A percentile compares a stretch with the other conserved stretches of the same genome.
These are phyloP conservation scores for Emergomyces pasteurianus DNA, from an alignment of 2,329 filamentous ascomycete genomes.

Conservation along the genomic window DNA sequence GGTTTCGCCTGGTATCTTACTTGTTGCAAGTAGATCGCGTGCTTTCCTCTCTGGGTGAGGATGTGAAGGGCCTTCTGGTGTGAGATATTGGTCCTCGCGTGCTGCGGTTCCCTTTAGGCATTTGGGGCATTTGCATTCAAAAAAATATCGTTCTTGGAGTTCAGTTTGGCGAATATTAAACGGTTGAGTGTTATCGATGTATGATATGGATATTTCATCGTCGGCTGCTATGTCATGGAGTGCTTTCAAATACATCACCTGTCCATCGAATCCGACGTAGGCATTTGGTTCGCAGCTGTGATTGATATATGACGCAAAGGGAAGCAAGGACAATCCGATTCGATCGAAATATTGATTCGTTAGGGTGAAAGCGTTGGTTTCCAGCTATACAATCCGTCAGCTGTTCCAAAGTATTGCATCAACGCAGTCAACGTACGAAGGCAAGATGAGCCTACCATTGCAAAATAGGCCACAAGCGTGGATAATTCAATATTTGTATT, in stretches of 20 bases:
- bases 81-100: constrained; percentile 13
- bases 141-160: constrained; percentile 45
- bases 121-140: constrained; percentile 44
- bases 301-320: constrained; percentile 43
- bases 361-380: constrained; percentile 48
- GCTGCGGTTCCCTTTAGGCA: constrained; percentile 26
- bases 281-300: constrained; percentile 53
- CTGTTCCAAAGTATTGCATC: background rate
- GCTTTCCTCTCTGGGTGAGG: constrained; percentile 15
- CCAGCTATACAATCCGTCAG: constrained; percentile 28
- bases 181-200: constrained; percentile 46
- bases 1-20: constrained; percentile 10
- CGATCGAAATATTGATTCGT: constrained; percentile 45
- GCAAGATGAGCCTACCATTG: constrained; percentile 26
- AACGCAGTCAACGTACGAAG: background rate
- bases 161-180: constrained; percentile 40
- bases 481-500: constrained; percentile 33
- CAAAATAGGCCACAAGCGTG: constrained; percentile 33
- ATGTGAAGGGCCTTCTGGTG: constrained; percentile 8
- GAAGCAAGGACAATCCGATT: constrained; percentile 48
- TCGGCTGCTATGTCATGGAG: constrained; percentile 40
- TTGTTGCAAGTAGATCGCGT: constrained; percentile 15
- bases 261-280: constrained; percentile 45
- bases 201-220: constrained; percentile 51
- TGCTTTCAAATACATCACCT: constrained; percentile 39